Evolutionary conservation across 352 stramenopile species (phyloP).

Genomic region (Globisporangium nagaii): DNA sequence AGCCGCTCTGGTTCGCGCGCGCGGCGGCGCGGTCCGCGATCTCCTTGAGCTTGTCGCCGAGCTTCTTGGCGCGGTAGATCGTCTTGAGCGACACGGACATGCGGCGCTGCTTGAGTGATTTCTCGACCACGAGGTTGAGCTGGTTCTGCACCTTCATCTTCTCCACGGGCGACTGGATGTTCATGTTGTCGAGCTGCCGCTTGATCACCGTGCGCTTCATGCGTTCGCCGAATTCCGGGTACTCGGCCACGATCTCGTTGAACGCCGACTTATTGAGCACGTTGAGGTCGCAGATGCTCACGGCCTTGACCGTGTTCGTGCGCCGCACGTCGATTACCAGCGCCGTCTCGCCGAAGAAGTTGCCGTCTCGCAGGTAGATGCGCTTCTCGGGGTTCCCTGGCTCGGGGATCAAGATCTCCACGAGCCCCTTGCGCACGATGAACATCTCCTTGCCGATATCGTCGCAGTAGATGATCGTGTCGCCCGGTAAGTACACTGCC

Average conservation of each 20-base stretch:
- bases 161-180: constrained; percentile 63
- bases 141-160: constrained; percentile 78
- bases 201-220: constrained; percentile 84
- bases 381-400: constrained; percentile 40
- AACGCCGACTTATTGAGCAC: constrained; percentile 73
- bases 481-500: constrained; percentile 66
- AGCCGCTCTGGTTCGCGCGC: constrained; percentile 10
- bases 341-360: constrained; percentile 75
- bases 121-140: constrained; percentile 71
- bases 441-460: constrained; percentile 86
- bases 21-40: constrained; percentile 55
- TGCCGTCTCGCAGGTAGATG: constrained; percentile 68
- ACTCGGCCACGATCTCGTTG: constrained; percentile 78
- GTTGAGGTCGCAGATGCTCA: constrained; percentile 77
- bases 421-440: constrained; percentile 80
- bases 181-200: constrained; percentile 80
- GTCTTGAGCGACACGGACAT: constrained; percentile 70
- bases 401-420: constrained; percentile 66
- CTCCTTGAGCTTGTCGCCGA: constrained; percentile 79
- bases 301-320: constrained; percentile 71
- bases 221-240: constrained; percentile 70
- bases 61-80: constrained; percentile 76
- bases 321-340: constrained; percentile 76
- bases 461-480: constrained; percentile 79
- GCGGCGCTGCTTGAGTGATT: constrained; percentile 64